Base-by-base conservation (phyloP, 768 basidiomycete genomes). In the Mycena haematopus region DNA sequence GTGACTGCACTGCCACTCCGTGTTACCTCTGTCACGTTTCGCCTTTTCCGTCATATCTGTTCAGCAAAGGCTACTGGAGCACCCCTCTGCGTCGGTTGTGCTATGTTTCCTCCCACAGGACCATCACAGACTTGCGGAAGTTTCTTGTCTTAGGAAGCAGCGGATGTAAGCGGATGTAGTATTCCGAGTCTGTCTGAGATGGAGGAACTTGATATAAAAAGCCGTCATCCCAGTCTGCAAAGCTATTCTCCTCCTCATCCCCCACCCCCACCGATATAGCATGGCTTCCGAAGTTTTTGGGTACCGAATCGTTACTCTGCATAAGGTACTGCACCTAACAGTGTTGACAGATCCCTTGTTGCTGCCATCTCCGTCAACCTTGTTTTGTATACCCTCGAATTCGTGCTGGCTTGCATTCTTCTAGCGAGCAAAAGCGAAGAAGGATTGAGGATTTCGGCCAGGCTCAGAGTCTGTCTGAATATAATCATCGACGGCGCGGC, bases 241-340 rank as follows among this genome's bases (percentile, higher is more conserved):
- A 52, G 22, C 22, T 33, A 52, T 36, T 21, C 7, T 15, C 29
- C 19, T n/a, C 21, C 27, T 51, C 27, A 2, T 21, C 40, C 50
- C 52, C n/a, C n/a, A n/a, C n/a, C n/a, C 29, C 6, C 42, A 10
- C 49, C 15, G 6, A 10, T 9, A 38, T 35, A 64, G 3, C 8
- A 65, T 65, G 63, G 46, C 58, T 17, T 60, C 63, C 10, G 46
- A 50, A 47, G 15, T 56, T 25, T 65, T 55, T 35, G 58, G 63
- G 63, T 60, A 19, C 31, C 6, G 8, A 53, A 15, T 8, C 1
- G 1, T 36, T 7, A 27, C 19, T 19, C 14, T 47, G 42, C 33
- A 5, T 3, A 8, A 35, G 14, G 11, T 8, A 7, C 6, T 21
- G n/a, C 10, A 24, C 10, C 24, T 53, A 45, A 62, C 7, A 5